Base-by-base conservation (phyloP, 1,139 yeast genomes). In the Yarrowia galli region DNA sequence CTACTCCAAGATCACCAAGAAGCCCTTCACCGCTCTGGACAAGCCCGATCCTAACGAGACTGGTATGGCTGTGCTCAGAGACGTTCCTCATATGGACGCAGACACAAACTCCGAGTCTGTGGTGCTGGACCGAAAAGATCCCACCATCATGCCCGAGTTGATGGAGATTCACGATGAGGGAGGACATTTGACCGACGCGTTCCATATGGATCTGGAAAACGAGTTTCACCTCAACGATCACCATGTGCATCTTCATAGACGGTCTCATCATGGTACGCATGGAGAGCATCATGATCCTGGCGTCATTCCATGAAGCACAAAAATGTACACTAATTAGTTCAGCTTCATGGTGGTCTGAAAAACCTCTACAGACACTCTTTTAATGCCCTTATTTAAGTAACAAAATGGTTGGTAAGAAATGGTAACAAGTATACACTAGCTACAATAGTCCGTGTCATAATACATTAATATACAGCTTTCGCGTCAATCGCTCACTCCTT, bases 21-120 rank as follows among this genome's bases (percentile, higher is more conserved):
- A 74, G 1, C 83, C 82, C 40, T 88, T 88, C 75, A 84, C 86
- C 8, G 88, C 88, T 2, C 79, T 89, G 70, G 85, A 87, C 60
- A 84, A 78, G 72, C 86, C 86, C 13, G 69, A 40, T 10, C 69
- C 69, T 7, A 45, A 54, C 0, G 66, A 45, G n/a, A 42, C 49
- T 0, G 61, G 38, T 23, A 68, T 68, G 67, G 20, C 25, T 12
- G 25, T 43, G 46, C 48, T 53, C 64, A 32, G 42, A 68, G 66
- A 68, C 38, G 67, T 36, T 3, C 67, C 35, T n/a, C 48, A 53
- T 23, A 58, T 53, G 9, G 70, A 67, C 22, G 69, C 66, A 9
- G 70, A 67, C 23, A 64, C 63, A 8, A 60, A 22, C 8, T 66
- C 53, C 3, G 69, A 64, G 46, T 38, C 67, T 6, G 65, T 49